Percentiles rank a stretch among this genome's conserved stretches.
Evolutionary conservation across 805 yeast genomes (phyloP).

Genomic region (Metschnikowia santaceciliae): DNA sequence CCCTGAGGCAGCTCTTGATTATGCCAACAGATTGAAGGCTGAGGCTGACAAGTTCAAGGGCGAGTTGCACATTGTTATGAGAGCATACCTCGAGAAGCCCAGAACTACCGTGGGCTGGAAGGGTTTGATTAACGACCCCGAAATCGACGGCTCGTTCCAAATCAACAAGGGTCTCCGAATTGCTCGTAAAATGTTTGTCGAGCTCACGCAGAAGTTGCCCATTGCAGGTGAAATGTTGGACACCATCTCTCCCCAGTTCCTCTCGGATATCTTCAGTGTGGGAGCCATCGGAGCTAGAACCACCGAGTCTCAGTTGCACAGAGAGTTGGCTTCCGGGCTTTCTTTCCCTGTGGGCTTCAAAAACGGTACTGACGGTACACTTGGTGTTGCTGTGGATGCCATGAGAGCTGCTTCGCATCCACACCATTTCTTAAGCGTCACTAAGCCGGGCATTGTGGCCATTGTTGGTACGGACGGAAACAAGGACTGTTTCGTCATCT

Average conservation of each 20-base stretch:
- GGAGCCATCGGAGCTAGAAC: constrained; percentile 99
- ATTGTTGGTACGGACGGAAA: constrained; percentile 96
- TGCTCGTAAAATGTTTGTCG: constrained; percentile 79
- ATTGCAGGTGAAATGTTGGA: constrained; percentile 98
- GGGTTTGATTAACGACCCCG: constrained; percentile 96
- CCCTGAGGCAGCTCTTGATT: constrained; percentile 82
- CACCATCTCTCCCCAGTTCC: constrained; percentile 94
- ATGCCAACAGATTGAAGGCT: constrained; percentile 65
- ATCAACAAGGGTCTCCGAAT: constrained; percentile 91
- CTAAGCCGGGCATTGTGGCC: constrained; percentile 95
- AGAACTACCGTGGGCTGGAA: constrained; percentile 99
- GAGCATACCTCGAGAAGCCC: constrained; percentile 97
- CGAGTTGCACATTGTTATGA: constrained; percentile 85
- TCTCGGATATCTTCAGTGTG: constrained; percentile 83
- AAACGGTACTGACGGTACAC: constrained; percentile 95
- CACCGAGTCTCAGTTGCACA: constrained; percentile 95
- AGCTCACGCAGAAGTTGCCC: constrained; percentile 75
- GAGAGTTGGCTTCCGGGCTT: constrained; percentile 95
- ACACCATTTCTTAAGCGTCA: constrained; percentile 96
- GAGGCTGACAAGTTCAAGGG: constrained; percentile 66
- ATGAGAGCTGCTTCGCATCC: constrained; percentile 85
- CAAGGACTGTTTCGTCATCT: constrained; percentile 86
- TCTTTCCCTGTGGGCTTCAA: constrained; percentile 99
- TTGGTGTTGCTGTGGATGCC: constrained; percentile 92
- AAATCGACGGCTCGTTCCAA: constrained; percentile 85